Conservation (phyloP, 2,329 filamentous ascomycete species). For the Fusarium sp. region DNA sequence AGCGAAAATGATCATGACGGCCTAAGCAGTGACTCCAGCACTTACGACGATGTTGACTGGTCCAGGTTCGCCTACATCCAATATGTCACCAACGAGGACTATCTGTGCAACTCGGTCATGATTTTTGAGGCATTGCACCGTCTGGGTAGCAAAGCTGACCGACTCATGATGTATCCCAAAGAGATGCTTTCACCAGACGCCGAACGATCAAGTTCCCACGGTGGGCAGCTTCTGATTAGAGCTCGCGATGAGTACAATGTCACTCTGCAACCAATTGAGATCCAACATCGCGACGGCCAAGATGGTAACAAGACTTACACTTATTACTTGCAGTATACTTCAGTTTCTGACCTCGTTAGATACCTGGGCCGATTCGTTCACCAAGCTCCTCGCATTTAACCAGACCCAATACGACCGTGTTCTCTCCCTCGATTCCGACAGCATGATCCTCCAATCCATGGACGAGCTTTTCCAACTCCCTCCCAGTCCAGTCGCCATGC, state of each 20-base stretch:
- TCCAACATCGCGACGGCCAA: constrained; percentile 55
- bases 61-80: constrained; percentile 62
- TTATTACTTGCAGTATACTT: rapidly evolving
- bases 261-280: constrained; percentile 59
- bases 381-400: constrained; percentile 79
- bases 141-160: constrained; percentile 60
- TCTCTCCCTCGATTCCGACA: constrained; percentile 73
- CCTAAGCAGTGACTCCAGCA: background rate
- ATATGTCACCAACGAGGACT: constrained; percentile 64
- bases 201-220: background rate
- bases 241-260: constrained; percentile 63
- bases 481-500: constrained; percentile 74
- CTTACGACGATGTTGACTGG: constrained; percentile 24
- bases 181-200: constrained; percentile 53
- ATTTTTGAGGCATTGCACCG: constrained; percentile 62
- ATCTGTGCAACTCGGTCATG: constrained; percentile 67
- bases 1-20: background rate
- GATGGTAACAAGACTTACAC: constrained; percentile 53
- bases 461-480: constrained; percentile 82
- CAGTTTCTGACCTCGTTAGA: constrained; percentile 42
- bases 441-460: constrained; percentile 73
- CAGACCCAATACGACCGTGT: constrained; percentile 71
- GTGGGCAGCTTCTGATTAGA: constrained; percentile 54
- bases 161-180: constrained; percentile 63
- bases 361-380: constrained; percentile 76